Conservation (phyloP, 2,329 filamentous ascomycete species). For the Sphaerulina vaccinii region DNA sequence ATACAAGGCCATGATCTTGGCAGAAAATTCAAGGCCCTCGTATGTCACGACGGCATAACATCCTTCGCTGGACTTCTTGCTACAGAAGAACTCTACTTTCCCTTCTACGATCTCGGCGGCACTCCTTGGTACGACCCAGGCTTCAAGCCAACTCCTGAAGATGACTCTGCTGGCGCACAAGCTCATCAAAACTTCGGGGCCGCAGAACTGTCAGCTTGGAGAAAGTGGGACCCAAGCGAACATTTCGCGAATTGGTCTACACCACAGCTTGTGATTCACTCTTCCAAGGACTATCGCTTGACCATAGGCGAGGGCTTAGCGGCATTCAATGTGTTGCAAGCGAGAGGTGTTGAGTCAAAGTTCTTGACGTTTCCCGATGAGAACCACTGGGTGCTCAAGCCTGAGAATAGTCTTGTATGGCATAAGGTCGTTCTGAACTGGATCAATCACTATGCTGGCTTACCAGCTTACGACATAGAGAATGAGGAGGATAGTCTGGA, state of each 20-base stretch:
- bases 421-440: conserved; percentile 80
- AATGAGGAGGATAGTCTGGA: conserved; percentile 30
- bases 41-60: conserved; percentile 54
- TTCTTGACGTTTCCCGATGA: conserved; percentile 80
- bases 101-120: conserved; percentile 53
- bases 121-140: conserved; percentile 49
- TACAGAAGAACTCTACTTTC: conserved; percentile 57
- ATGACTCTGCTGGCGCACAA: conserved; percentile 9
- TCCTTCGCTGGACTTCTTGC: conserved; percentile 32
- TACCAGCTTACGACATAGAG: conserved; percentile 46
- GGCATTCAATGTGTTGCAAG: conserved; percentile 83
- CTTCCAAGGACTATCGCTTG: conserved; percentile 83
- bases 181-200: conserved; percentile 23
- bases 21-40: conserved; percentile 81
- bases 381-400: conserved; percentile 82
- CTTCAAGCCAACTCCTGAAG: conserved; percentile 13
- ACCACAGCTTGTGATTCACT: conserved; percentile 87
- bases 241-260: conserved; percentile 72
- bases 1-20: conserved; percentile 83
- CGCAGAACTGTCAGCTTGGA: conserved; percentile 19
- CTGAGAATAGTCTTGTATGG: conserved; percentile 89
- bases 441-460: conserved; percentile 61
- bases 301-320: conserved; percentile 81
- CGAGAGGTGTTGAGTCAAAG: conserved; percentile 70
- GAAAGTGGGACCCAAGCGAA: conserved; percentile 56